Evolutionary conservation across 352 stramenopile species (phyloP).

Genomic region (Nothophytophthora sp.): DNA sequence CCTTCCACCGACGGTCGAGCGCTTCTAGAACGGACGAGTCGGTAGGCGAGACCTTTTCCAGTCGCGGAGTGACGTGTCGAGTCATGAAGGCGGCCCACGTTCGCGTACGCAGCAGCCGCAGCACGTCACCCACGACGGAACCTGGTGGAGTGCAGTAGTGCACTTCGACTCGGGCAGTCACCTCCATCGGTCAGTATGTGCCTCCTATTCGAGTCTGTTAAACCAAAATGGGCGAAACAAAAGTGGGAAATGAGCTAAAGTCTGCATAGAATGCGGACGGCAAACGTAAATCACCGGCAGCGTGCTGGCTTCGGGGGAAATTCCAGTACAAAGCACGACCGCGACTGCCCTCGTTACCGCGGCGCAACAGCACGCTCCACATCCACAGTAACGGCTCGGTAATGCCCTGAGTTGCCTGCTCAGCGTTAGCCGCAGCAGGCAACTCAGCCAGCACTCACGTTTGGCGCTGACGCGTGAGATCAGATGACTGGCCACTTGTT

Average conservation of each 20-base stretch:
- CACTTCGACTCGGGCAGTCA: constrained; percentile 54
- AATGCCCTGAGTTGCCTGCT: no score
- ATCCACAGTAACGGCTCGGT: constrained; percentile 22
- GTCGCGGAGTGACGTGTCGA: constrained; percentile 48
- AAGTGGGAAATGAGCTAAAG: constrained; percentile 27
- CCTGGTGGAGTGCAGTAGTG: constrained; percentile 55
- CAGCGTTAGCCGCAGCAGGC: constrained; percentile 3
- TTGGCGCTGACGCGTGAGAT: no score
- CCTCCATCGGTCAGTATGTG: constrained; percentile 33
- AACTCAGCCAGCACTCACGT: constrained; percentile 15
- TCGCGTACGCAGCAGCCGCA: constrained; percentile 55
- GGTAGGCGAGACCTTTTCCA: constrained; percentile 53
- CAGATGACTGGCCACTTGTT: no score
- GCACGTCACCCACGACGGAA: constrained; percentile 44
- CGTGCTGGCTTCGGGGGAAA: constrained; percentile 6
- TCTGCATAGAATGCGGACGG: constrained; percentile 2
- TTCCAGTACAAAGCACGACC: constrained; percentile 5
- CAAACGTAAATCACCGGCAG: constrained; percentile 9
- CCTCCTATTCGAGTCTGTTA: no score
- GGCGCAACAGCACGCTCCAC: constrained; percentile 1
- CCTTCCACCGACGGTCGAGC: constrained; percentile 23
- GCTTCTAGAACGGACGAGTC: constrained; percentile 34
- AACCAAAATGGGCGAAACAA: constrained; percentile 4
- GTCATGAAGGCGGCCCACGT: constrained; percentile 69
- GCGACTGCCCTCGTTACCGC: constrained; percentile 13